Evolutionary conservation across 179 eudicot genomes (phyloP).

Genomic region (Corrigiola litoralis): DNA sequence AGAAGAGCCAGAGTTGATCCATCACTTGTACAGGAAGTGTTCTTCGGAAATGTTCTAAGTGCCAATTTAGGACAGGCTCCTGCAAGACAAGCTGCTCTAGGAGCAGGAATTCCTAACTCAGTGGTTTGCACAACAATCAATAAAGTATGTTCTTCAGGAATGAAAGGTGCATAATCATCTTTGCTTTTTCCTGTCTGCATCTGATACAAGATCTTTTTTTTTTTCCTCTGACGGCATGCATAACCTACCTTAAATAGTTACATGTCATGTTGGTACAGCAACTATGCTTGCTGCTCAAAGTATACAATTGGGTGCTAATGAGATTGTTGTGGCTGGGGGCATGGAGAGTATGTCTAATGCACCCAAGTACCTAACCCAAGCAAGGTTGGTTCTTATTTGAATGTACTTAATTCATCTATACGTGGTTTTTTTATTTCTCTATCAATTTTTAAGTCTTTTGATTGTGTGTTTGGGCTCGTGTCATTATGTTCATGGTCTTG

Average conservation of each 20-base stretch:
- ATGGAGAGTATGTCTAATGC: conserved; percentile 99
- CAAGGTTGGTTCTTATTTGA: conserved; percentile 46
- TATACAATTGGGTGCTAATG: conserved; percentile 82
- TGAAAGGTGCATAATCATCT: conserved; percentile 69
- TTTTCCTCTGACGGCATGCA: neutral
- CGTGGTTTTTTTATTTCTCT: neutral
- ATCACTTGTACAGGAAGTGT: conserved; percentile 81
- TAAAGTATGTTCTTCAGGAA: conserved; percentile 97
- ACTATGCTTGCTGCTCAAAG: conserved; percentile 96
- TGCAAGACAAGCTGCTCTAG: conserved; percentile 95
- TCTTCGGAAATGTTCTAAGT: conserved; percentile 90
- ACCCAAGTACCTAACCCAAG: conserved; percentile 77
- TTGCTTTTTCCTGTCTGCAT: neutral
- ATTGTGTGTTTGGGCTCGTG: neutral
- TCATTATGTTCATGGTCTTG: neutral
- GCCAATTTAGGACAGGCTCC: conserved; percentile 99
- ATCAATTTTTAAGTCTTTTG: neutral
- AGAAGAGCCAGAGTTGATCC: conserved; percentile 81
- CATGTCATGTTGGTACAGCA: conserved; percentile 46
- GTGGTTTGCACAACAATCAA: conserved; percentile 85
- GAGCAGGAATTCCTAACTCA: conserved; percentile 84
- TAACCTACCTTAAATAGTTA: conserved; percentile 5
- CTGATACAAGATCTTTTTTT: neutral
- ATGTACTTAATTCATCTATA: neutral
- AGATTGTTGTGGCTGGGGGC: conserved; percentile 90